A percentile compares a stretch with the other conserved stretches of the same genome.
These are phyloP conservation scores for Pseudozyma flocculosa DNA, from an alignment of 1,284 basidiomycete species.

Conservation along the genomic window DNA sequence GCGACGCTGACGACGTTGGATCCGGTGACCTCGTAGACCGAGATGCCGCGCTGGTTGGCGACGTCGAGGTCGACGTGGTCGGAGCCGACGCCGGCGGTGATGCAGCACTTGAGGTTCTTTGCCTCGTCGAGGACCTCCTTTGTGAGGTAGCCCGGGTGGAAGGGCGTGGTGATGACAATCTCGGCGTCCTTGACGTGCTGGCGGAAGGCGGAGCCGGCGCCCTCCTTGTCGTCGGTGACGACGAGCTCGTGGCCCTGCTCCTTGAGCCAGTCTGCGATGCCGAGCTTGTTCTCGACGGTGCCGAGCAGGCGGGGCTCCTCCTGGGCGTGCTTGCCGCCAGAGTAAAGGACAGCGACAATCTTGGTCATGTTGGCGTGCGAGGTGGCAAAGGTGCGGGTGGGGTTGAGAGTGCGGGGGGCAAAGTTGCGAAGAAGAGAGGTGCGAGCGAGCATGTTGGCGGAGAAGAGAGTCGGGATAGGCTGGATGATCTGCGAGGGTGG, in stretches of 20 bases:
- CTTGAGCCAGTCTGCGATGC: conserved; percentile 59
- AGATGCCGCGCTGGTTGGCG: conserved; percentile 77
- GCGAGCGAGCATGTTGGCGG: conserved; percentile 19
- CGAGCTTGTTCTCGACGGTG: conserved; percentile 76
- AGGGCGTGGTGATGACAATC: conserved; percentile 76
- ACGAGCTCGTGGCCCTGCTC: conserved; percentile 71
- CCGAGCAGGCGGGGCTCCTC: conserved; percentile 83
- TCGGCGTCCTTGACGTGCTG: conserved; percentile 75
- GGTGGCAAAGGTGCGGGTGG: conserved; percentile 21
- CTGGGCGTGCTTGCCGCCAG: conserved; percentile 71
- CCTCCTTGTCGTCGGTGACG: conserved; percentile 77
- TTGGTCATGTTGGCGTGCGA: conserved; percentile 40
- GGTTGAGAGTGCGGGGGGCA: conserved; percentile 9
- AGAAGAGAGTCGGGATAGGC: too few species aligned
- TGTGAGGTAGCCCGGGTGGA: conserved; percentile 78
- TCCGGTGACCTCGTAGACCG: conserved; percentile 74
- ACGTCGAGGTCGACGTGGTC: conserved; percentile 84
- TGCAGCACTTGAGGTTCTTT: conserved; percentile 84
- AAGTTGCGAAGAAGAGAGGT: conserved; percentile 13
- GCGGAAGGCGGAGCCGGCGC: conserved; percentile 78
- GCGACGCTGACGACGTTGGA: conserved; percentile 76
- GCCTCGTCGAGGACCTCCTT: conserved; percentile 75
- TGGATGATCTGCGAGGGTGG: too few species aligned
- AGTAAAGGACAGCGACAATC: conserved; percentile 73
- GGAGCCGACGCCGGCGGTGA: conserved; percentile 92